Conservation (phyloP, 805 yeast genomes). For the Tetrapisispora nanseiensis region DNA sequence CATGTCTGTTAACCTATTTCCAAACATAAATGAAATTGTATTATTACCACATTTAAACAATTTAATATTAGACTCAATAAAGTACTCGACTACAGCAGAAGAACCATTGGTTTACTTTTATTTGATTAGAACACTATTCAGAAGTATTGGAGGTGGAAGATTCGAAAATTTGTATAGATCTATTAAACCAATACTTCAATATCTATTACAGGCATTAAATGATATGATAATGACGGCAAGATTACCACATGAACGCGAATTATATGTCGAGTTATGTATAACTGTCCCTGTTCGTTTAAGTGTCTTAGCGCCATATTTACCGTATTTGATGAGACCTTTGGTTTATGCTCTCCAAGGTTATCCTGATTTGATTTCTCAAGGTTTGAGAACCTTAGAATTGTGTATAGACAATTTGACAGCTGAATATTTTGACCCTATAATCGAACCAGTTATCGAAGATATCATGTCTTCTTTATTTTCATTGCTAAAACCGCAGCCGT, state of each 20-base stretch:
- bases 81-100: slow-evolving; percentile 70
- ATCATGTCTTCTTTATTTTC: slow-evolving; percentile 90
- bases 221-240: slow-evolving; percentile 74
- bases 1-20: slow-evolving; percentile 91
- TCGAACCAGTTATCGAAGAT: slow-evolving; percentile 92
- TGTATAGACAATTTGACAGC: slow-evolving; percentile 96
- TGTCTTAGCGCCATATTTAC: slow-evolving; percentile 86
- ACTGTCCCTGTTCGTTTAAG: slow-evolving; percentile 94
- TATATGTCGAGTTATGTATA: slow-evolving; percentile 87
- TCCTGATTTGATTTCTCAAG: slow-evolving; percentile 88
- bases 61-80: slow-evolving; percentile 69
- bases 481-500: slow-evolving; percentile 84
- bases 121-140: slow-evolving; percentile 75
- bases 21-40: slow-evolving; percentile 77
- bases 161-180: slow-evolving; percentile 89
- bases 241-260: slow-evolving; percentile 82
- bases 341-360: slow-evolving; percentile 85
- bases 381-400: slow-evolving; percentile 84
- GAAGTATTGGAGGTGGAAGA: slow-evolving; percentile 95
- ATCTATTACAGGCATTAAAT: slow-evolving; percentile 74
- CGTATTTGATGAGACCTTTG: slow-evolving; percentile 80
- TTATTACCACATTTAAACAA: slow-evolving; percentile 80
- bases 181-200: slow-evolving; percentile 83
- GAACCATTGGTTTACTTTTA: slow-evolving; percentile 89
- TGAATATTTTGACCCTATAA: slow-evolving; percentile 92